Conservation (phyloP, 352 stramenopile genomes). For the Achlya hypogyna region DNA sequence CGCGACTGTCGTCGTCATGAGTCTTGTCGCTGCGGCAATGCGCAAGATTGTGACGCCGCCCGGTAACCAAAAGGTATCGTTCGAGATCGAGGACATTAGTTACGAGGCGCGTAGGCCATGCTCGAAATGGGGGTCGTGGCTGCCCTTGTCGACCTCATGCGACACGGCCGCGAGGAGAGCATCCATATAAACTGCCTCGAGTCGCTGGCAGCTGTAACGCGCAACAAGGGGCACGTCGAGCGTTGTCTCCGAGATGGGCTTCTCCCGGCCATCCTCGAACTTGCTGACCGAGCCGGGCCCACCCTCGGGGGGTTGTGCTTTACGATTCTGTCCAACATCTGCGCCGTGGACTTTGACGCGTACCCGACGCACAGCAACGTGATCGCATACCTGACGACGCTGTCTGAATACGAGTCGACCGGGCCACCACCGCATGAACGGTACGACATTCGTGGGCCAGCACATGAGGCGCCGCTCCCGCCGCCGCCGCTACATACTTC, state of each 20-base stretch:
- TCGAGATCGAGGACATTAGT: neutral
- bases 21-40: conserved; percentile 30
- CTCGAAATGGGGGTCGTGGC: conserved; percentile 33
- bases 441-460: conserved; percentile 32
- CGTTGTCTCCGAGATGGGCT: conserved; percentile 42
- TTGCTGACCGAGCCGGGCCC: conserved; percentile 29
- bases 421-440: conserved; percentile 22
- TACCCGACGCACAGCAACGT: conserved; percentile 52
- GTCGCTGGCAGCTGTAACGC: conserved; percentile 40
- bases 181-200: conserved; percentile 41
- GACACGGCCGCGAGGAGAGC: conserved; percentile 23
- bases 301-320: conserved; percentile 51
- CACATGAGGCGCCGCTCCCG: conserved; percentile 23
- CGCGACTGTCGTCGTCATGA: neutral
- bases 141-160: conserved; percentile 44
- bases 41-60: conserved; percentile 57
- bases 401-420: conserved; percentile 41
- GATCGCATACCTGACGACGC: conserved; percentile 52
- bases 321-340: conserved; percentile 64
- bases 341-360: conserved; percentile 46
- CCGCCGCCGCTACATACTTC: conserved; percentile 37
- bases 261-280: conserved; percentile 36
- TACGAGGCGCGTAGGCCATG: conserved; percentile 17
- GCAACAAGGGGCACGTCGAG: conserved; percentile 31
- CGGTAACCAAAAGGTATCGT: conserved; percentile 37